Conservation (phyloP, 495 filamentous ascomycete genomes). For the Neurospora discreta region DNA sequence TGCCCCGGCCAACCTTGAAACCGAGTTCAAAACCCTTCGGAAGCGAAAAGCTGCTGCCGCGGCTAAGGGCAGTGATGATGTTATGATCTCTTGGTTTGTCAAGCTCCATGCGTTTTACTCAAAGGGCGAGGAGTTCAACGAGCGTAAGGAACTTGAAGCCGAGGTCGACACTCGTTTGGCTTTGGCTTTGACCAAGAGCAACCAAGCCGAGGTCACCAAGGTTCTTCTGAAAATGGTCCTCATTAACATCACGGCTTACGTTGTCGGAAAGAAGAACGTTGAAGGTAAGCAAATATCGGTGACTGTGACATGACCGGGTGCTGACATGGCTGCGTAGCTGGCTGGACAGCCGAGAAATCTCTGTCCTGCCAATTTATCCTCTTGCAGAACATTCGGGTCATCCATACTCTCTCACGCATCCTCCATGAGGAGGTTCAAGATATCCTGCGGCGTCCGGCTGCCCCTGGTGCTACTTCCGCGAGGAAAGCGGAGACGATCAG, state of each 20-base stretch:
- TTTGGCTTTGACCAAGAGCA: constrained; percentile 50
- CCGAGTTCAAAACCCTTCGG: constrained; percentile 61
- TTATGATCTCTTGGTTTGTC: constrained; percentile 71
- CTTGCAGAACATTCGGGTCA: constrained; percentile 70
- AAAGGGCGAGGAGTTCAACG: constrained; percentile 52
- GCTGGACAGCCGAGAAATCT: constrained; percentile 29
- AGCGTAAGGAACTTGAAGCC: constrained; percentile 74
- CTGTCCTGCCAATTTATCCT: constrained; percentile 62
- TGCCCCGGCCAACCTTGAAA: constrained; percentile 63
- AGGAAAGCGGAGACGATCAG: background rate
- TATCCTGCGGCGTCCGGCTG: constrained; percentile 7
- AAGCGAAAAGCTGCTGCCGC: constrained; percentile 9
- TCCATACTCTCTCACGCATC: constrained; percentile 64
- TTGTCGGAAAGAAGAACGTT: constrained; percentile 50
- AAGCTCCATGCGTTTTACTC: constrained; percentile 80
- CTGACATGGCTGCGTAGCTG: constrained; percentile 16
- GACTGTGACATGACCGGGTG: background rate
- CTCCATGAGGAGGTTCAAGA: constrained; percentile 31
- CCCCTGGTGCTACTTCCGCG: background rate
- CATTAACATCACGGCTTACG: constrained; percentile 77
- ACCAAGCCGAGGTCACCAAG: constrained; percentile 37
- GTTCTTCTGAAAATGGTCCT: constrained; percentile 70
- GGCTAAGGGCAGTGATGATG: constrained; percentile 16
- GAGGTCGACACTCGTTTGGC: constrained; percentile 71
- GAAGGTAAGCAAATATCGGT: constrained; percentile 38